Evolutionary conservation across 108 stramenopile species (phyloP).

Genomic region (Skeletonema costatum): DNA sequence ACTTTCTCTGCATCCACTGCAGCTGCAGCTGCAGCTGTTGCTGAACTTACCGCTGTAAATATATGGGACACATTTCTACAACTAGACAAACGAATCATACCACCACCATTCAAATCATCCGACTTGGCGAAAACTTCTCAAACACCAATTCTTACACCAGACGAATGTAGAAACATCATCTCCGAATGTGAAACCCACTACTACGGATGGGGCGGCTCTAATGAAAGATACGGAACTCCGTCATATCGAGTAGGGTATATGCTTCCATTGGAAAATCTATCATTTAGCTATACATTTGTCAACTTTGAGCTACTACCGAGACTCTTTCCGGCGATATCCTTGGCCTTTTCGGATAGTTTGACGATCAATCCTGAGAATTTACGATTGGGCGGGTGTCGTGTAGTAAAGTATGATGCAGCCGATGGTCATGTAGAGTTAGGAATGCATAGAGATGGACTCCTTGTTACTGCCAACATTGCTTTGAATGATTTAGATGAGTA

Average conservation of each 20-base stretch:
- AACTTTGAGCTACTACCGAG: slow-evolving; percentile 41
- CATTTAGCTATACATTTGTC: slow-evolving; percentile 26
- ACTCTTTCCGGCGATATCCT: slow-evolving; percentile 26
- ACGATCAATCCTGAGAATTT: slow-evolving; percentile 14
- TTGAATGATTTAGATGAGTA: slow-evolving; percentile 33
- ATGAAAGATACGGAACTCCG: slow-evolving; percentile 39
- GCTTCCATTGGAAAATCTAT: slow-evolving; percentile 30
- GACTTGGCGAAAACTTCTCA: slow-evolving; percentile 34
- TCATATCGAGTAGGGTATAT: slow-evolving; percentile 31
- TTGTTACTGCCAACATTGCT: slow-evolving; percentile 47
- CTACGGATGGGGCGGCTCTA: slow-evolving; percentile 25
- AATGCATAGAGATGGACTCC: slow-evolving; percentile 38
- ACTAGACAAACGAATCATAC: slow-evolving; percentile 23
- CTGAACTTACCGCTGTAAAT: neutral
- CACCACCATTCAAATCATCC: slow-evolving; percentile 29
- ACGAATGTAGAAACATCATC: slow-evolving; percentile 30
- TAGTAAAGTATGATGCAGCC: slow-evolving; percentile 45
- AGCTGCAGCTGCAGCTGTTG: neutral
- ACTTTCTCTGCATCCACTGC: neutral
- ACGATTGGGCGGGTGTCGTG: slow-evolving; percentile 34
- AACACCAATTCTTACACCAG: slow-evolving; percentile 20
- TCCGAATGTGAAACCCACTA: slow-evolving; percentile 38
- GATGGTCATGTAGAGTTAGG: slow-evolving; percentile 38
- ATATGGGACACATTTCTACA: slow-evolving; percentile 19
- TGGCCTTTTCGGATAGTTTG: slow-evolving; percentile 23